Conservation (phyloP, 352 stramenopile genomes). For the Phytophthora hybrid region DNA sequence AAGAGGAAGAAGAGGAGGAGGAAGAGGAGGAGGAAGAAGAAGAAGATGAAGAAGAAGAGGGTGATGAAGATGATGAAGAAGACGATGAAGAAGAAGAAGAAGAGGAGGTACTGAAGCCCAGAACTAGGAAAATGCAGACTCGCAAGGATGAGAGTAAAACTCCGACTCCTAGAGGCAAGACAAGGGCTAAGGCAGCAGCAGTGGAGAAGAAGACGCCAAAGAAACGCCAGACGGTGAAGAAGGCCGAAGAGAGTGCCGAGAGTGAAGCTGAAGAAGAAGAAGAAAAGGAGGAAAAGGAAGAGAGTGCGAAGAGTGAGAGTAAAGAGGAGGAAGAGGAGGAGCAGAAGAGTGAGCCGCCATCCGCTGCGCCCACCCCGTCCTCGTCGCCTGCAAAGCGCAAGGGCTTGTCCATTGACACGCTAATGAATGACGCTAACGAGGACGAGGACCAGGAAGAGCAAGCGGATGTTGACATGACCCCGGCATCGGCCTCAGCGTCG, state of each 20-base stretch:
- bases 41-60: constrained; percentile 31
- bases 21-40: constrained; percentile 34
- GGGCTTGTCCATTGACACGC: constrained; percentile 65
- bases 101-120: constrained; percentile 20
- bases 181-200: constrained; percentile 29
- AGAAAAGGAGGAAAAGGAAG: constrained; percentile 26
- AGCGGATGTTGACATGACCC: constrained; percentile 35
- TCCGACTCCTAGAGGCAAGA: constrained; percentile 39
- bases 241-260: constrained; percentile 41
- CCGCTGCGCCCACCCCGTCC: constrained; percentile 34
- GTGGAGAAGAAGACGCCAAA: constrained; percentile 33
- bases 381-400: constrained; percentile 57
- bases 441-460: constrained; percentile 32
- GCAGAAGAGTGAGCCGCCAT: constrained; percentile 36
- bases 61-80: constrained; percentile 30
- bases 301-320: constrained; percentile 26
- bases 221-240: constrained; percentile 24
- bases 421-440: constrained; percentile 61
- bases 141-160: constrained; percentile 29
- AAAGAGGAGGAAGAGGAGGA: constrained; percentile 28
- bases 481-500: constrained; percentile 32
- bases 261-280: constrained; percentile 25
- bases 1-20: constrained; percentile 38
- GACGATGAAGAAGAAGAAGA: constrained; percentile 27
- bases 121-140: constrained; percentile 25